Conservation (phyloP, 2,329 filamentous ascomycete genomes). For the Neoascochyta sp. region DNA sequence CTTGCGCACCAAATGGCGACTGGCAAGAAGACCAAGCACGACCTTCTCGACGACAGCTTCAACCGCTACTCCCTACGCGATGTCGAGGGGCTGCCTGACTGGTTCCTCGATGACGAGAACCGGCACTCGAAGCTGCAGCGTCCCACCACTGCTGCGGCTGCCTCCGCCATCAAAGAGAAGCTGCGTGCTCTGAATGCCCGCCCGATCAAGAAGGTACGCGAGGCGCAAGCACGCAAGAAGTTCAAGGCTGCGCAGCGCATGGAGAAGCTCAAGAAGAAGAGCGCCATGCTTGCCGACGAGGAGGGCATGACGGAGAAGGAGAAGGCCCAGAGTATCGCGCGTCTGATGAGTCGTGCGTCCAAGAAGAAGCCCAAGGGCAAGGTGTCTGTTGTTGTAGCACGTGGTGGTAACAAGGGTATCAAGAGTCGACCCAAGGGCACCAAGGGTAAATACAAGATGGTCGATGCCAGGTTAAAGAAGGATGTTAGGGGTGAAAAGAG, state of each 20-base stretch:
- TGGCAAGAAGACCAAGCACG: conserved; percentile 72
- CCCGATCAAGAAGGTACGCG: conserved; percentile 97
- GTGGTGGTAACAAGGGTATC: conserved; percentile 77
- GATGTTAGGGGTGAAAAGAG: conserved; percentile 86
- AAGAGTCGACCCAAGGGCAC: conserved; percentile 84
- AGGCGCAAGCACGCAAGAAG: conserved; percentile 96
- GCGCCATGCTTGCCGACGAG: conserved; percentile 80
- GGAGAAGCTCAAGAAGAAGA: conserved; percentile 97
- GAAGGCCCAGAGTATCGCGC: conserved; percentile 80
- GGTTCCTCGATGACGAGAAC: conserved; percentile 92
- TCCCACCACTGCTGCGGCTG: conserved; percentile 88
- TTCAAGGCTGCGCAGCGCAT: conserved; percentile 85
- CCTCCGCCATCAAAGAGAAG: conserved; percentile 91
- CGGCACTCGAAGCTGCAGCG: conserved; percentile 79
- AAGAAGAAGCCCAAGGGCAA: conserved; percentile 82
- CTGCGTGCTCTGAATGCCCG: conserved; percentile 86
- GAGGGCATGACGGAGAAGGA: conserved; percentile 94
- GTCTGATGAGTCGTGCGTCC: conserved; percentile 73
- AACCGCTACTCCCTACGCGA: conserved; percentile 92
- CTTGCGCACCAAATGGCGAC: conserved; percentile 88
- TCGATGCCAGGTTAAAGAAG: conserved; percentile 94
- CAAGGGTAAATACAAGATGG: conserved; percentile 96
- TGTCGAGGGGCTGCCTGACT: conserved; percentile 86
- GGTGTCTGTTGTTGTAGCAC: conserved; percentile 85
- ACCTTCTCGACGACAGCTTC: conserved; percentile 86